A percentile compares a stretch with the other conserved stretches of the same genome.
phyloP scores from a whole-genome alignment of 1,284 basidiomycete genomes.

The Porodaedalea pini region DNA sequence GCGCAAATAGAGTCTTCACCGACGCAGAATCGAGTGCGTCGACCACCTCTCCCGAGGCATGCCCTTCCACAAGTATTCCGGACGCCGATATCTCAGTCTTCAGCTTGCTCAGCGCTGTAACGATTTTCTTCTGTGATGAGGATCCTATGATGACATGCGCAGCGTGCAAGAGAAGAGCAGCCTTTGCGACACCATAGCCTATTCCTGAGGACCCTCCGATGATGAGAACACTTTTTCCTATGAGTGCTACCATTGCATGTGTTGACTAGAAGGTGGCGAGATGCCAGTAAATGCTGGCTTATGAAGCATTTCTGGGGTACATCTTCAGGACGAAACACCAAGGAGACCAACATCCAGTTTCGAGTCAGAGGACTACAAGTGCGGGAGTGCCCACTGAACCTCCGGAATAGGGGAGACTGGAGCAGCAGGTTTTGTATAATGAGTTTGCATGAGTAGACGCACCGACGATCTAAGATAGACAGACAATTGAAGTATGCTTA shows the following conservation, averaged over 20 bases:
- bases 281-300: too few relatives aligned
- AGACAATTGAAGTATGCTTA: too few relatives aligned
- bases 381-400: too few relatives aligned
- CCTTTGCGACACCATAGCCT: conserved; percentile 23
- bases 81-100: not conserved
- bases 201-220: conserved; percentile 24
- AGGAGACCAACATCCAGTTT: too few relatives aligned
- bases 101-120: conserved; percentile 9
- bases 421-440: too few relatives aligned
- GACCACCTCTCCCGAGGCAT: conserved; percentile 17
- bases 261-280: too few relatives aligned
- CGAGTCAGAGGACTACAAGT: too few relatives aligned
- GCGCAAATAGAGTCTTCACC: conserved; percentile 16
- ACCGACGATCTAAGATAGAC: too few relatives aligned
- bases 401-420: too few relatives aligned
- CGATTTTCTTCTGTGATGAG: conserved; percentile 18
- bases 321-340: too few relatives aligned
- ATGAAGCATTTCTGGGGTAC: too few relatives aligned
- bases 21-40: conserved; percentile 12
- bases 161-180: conserved; percentile 18
- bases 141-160: conserved; percentile 24
- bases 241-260: conserved; percentile 18
- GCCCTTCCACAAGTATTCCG: not conserved
- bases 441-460: too few relatives aligned
- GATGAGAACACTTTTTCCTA: conserved; percentile 21